Base-by-base conservation (phyloP, 108 stramenopile genomes). In the Epithemia pelagica region DNA sequence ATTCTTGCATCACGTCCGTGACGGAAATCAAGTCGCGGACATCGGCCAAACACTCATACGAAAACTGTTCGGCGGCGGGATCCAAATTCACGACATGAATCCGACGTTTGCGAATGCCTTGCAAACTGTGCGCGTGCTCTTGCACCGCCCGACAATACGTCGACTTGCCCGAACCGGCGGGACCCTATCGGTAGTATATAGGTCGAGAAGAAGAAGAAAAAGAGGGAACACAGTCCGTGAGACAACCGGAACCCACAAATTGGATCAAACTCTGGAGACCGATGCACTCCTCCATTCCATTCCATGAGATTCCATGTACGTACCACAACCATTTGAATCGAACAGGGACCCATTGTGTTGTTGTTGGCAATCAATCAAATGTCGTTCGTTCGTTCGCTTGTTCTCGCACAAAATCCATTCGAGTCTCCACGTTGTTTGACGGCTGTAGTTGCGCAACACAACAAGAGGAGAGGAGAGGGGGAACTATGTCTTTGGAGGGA, bases 1-100 rank as follows among this genome's bases (percentile, higher is more conserved):
- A 69, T 78, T 98, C 97, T 59, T 97, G 96, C 97, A 98, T 98
- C 25, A 97, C 99, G 58, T 99, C 97, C 32, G 95, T 90, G 20
- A 95, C 94, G 5, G 85, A 87, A 61, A 99, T 96, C 30, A 99
- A 79, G 54, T 99, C 98, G 3, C 96, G 90, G 18, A 95, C 78
- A 67, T 96, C 95, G 65, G 93, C 81, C 0, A 84, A 82, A 0
- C 87, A 72, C 3, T 95, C 77, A 74, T 99, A 99, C 1, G 15
- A 82, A 72, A 97, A 95, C 52, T 83, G 37, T 69, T 99, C 98
- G 7, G 97, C 97, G 5, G 97, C 97, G 2, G 99, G 99, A 71
- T 99, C 99, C 25, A 99, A 83, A 78, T 98, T 99, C 37, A 80
- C 86, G 2, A 97, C 87, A 73, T 94, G 87, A n/a, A 91, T 74